Evolutionary conservation across 2,329 filamentous ascomycete genomes (phyloP), one percentile per base, ranked within the genome.

Genomic region (Apiospora sp.): DNA sequence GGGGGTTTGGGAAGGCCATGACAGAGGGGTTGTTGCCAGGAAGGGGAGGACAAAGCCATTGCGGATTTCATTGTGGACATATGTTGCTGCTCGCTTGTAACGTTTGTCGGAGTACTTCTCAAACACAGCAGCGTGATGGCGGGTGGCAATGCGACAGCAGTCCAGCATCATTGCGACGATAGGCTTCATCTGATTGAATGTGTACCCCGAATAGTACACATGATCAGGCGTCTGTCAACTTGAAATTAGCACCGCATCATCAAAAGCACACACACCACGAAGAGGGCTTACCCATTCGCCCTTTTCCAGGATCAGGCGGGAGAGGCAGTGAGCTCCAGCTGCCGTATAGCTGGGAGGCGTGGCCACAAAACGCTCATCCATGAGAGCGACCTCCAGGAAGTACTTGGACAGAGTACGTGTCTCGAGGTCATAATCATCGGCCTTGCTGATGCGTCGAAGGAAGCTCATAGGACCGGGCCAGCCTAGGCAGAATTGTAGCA

Each of bases 391-490:
- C 82, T 99, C 96, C 37, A 99, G 88, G 83, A 99, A 98, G 84
- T 99, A 99, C 85, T 99, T 99, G 78, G 96, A 95, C 71, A 99
- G 86, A 6, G 96, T 98, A 49, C 96, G 91, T 14, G 96, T 98
- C 84, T 99, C 96, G 67, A 98, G 87, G 80, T 99, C 95, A 80
- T 98, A 99, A 80, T 98, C 95, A 81, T 99, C 96, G 19, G 96
- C 96, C 86, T 98, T 98, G 91, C 96, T 98, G 83, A 98, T 96
- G 72, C 96, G 92, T 74, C 96, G 91, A 74, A 99, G 88, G 84
- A 99, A 99, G 86, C 95, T 98, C 96, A 99, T 98, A 1, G 96
- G 96, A 61, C 96, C 96, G n/a, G 96, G 96, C 93, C 94, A 98
- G 70, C 96, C 96, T 71, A 99, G 90, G 84, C 98, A 95, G 80